These are phyloP conservation scores for Gossypium sturtianum DNA, from an alignment of 345 rosid genomes.

Conservation along the genomic window DNA sequence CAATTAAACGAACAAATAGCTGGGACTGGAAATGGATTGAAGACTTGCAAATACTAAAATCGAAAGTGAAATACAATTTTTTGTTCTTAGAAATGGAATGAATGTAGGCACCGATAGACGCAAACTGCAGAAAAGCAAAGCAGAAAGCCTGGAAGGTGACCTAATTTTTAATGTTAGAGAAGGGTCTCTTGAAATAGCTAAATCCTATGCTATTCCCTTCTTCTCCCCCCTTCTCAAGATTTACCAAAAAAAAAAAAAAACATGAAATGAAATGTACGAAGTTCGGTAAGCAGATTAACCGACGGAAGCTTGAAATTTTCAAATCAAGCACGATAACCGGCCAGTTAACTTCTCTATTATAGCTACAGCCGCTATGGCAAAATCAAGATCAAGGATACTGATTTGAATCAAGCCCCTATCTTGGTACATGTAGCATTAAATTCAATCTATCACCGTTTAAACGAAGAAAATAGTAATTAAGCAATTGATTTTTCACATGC, in stretches of 20 bases:
- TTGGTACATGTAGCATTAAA: conserved; percentile 54
- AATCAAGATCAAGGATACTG: neutral
- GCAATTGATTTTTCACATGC: neutral
- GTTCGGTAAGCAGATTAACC: conserved; percentile 86
- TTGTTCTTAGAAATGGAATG: neutral
- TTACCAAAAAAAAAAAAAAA: neutral
- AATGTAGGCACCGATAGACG: conserved; percentile 35
- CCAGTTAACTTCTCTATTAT: conserved; percentile 65
- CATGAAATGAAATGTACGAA: conserved; percentile 36
- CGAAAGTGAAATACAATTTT: neutral
- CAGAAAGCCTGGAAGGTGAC: conserved; percentile 47
- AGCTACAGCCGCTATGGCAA: conserved; percentile 33
- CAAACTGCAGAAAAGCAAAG: conserved; percentile 25
- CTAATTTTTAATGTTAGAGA: conserved; percentile 25
- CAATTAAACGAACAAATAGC: too few species aligned
- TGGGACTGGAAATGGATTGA: too few species aligned
- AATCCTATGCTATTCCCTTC: conserved; percentile 31
- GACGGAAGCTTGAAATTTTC: conserved; percentile 25
- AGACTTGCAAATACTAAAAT: neutral
- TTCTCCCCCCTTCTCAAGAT: conserved; percentile 37
- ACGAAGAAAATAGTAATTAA: too few species aligned
- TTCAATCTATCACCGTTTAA: too few species aligned
- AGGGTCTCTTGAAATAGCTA: conserved; percentile 35
- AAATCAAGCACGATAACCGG: conserved; percentile 54
- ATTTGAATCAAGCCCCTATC: neutral